Conservation (phyloP, 352 stramenopile species). For the Phytopythium sindhum region DNA sequence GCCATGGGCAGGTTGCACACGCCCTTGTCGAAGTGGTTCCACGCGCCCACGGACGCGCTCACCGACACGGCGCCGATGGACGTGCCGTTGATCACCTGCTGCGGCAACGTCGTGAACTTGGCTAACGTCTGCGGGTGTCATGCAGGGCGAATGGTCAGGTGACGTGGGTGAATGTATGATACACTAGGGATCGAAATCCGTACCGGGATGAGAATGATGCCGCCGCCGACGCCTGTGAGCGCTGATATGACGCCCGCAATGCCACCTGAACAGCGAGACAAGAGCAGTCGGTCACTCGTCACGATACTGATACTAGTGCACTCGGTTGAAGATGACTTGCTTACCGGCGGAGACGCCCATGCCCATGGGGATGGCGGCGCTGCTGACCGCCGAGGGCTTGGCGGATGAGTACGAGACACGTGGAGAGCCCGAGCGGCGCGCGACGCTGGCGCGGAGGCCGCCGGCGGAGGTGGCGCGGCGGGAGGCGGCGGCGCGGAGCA, state of each 20-base stretch:
- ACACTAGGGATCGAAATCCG: neutral
- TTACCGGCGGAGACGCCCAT: conserved; percentile 40
- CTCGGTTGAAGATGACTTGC: neutral
- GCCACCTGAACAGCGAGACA: conserved; percentile 23
- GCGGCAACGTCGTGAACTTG: conserved; percentile 73
- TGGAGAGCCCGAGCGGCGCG: conserved; percentile 7
- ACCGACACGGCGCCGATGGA: conserved; percentile 78
- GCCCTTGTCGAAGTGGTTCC: conserved; percentile 63
- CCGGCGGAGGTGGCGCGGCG: conserved; percentile 9
- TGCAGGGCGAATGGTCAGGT: conserved; percentile 2
- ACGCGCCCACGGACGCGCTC: conserved; percentile 59
- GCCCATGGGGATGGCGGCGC: conserved; percentile 37
- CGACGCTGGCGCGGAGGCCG: conserved; percentile 47
- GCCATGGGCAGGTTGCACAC: conserved; percentile 79
- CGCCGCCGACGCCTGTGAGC: conserved; percentile 76
- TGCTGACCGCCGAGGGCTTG: conserved; percentile 12
- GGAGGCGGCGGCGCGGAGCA: conserved; percentile 7
- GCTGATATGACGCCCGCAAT: conserved; percentile 71
- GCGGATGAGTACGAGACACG: conserved; percentile 9
- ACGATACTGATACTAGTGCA: too few relatives aligned
- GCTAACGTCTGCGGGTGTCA: conserved; percentile 48
- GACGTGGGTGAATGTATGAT: neutral
- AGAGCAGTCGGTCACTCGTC: neutral
- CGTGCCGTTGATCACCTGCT: conserved; percentile 83
- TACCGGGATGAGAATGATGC: conserved; percentile 83